These are phyloP conservation scores for Hydrangea macrophylla DNA, from an alignment of 148 eudicot species.

Conservation along the genomic window DNA sequence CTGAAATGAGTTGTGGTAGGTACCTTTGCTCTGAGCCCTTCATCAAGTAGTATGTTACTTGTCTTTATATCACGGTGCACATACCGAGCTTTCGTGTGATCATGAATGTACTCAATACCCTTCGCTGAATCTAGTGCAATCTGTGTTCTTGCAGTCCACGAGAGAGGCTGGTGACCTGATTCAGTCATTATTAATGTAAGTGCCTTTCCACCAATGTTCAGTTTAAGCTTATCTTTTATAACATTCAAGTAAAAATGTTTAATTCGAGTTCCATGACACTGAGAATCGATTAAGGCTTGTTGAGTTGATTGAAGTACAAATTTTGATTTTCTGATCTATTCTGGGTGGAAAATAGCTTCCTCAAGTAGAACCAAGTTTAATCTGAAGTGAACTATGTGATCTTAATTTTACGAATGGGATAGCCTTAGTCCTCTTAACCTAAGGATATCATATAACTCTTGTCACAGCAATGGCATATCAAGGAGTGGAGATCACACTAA, in stretches of 20 bases:
- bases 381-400: no score
- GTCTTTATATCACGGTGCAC: constrained; percentile 59
- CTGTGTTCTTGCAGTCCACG: constrained; percentile 53
- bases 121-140: constrained; percentile 48
- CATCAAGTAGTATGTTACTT: constrained; percentile 44
- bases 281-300: no score
- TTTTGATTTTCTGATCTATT: no score
- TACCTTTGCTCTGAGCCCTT: constrained; percentile 49
- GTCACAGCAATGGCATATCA: no score
- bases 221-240: neutral
- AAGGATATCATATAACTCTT: no score
- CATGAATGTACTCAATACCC: constrained; percentile 53
- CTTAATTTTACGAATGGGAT: no score
- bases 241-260: neutral
- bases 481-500: no score
- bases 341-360: no score
- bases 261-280: neutral
- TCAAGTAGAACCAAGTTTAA: no score
- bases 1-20: constrained; percentile 1
- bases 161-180: constrained; percentile 50
- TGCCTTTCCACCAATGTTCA: neutral
- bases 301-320: no score
- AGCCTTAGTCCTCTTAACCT: no score
- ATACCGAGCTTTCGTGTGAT: constrained; percentile 45
- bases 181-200: constrained; percentile 2